Base-by-base conservation (phyloP, 257 asterid genomes). In the Capsicum baccatum region DNA sequence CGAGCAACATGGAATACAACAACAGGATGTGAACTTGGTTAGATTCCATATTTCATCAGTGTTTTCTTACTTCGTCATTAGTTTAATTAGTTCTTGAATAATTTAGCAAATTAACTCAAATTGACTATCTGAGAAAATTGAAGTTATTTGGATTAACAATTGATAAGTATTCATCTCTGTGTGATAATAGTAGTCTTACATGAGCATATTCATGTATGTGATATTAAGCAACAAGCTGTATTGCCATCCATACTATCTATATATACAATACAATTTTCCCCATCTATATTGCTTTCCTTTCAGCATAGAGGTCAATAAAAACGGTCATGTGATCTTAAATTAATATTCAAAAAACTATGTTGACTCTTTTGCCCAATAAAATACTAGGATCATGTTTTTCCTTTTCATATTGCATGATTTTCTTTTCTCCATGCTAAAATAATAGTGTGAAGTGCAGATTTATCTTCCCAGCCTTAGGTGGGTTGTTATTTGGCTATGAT, bases 401-500 rank as follows among this genome's bases (percentile, higher is more conserved):
- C 8, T 73, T 73, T 44, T 12, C 13, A 48, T 59, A 73, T 73
- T 54, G 60, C 11, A 73, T 67, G 9, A 47, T 67, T 67, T 67
- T 66, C 73, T 66, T 66, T 66, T 67, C 6, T 3, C 52, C 26
- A 16, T 76, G 81, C 63, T 52, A 52, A 74, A 76, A 52, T 76
- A 76, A 76, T 52, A 26, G 63, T 52, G 21, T 82, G 59, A 44
- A 85, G 85, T 85, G 67, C 95, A 96, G 99, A 79, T 96, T 96
- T 82, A 63, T 96, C 58, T 96, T 96, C 87, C 98, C 98, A 21
- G 98, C 99, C 19, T 86, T 96, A 89, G 99, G 99, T 62, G 99
- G 98, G 84, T 88, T 94, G 81, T 88, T 96, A 87, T 96, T 96
- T 87, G 99, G 99, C 73, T 96, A 96, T 84, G 98, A 96, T 89